Base-by-base conservation (phyloP, 2,329 filamentous ascomycete genomes). In the Fusarium cicatricum region DNA sequence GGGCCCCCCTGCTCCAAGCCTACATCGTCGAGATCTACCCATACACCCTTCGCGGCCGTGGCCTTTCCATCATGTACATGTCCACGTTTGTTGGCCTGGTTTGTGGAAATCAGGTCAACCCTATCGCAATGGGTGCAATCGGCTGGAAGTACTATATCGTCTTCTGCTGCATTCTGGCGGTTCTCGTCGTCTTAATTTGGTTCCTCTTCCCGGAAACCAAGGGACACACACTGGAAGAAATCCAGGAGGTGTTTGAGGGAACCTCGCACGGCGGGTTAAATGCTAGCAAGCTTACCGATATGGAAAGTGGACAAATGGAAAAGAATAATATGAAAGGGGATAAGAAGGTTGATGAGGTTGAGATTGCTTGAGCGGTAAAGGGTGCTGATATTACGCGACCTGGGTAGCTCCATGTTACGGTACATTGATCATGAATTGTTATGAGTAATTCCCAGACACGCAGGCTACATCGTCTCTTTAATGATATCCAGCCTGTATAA, bases 121-220 rank as follows among this genome's bases (percentile, higher is more conserved):
- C 77, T 0, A 73, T 79, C 5, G 76, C 73, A 0, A 71, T 80
- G 47, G 56, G 67, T 1, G 66, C 54, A 0, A 72, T 79, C 11
- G 66, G 58, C 0, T 79, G 76, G 75, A 75, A 70, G 43, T 78
- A 78, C 52, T 79, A 76, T 39, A 71, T 74, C 32, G 68, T 78
- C 10, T 78, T 75, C 45, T 70, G 72, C 52, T 72, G 71, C 10
- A 74, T 75, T 31, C 34, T 78, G 16, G 62, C 60, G 2, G 50
- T 70, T 4, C 65, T 74, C 11, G 45, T 77, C 2, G 49, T 64
- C 0, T 31, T 75, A 14, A 70, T 77, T 15, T 80, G 72, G 59
- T 74, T 78, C 55, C 67, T 75, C 12, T 73, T 72, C 39, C 71
- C 71, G 0, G 72, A 74, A 58, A 74, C 72, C 1, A 72, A 71